phyloP scores from a whole-genome alignment of 306 rosid species.

The Phaseolus lunatus region DNA sequence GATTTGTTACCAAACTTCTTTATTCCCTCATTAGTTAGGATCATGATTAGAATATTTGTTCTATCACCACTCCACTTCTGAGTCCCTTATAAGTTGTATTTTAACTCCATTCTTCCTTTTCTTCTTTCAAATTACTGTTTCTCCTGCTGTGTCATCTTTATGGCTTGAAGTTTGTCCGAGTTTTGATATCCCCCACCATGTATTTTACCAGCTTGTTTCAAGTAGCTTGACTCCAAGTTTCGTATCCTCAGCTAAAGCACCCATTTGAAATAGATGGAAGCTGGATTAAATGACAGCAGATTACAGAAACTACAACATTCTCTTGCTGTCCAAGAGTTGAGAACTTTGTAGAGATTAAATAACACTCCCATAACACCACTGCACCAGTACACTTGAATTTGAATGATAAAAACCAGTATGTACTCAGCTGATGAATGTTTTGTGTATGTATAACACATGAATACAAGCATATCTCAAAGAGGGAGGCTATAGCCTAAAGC shows the following conservation, averaged over 20 bases:
- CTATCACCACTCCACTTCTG: background rate
- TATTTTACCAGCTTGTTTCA: background rate
- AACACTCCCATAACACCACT: background rate
- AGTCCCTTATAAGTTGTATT: background rate
- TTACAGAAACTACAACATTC: background rate
- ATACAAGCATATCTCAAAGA: too few relatives aligned
- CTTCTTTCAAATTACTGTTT: background rate
- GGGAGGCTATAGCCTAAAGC: too few relatives aligned
- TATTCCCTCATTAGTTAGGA: background rate
- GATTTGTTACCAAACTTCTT: background rate
- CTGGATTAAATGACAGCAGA: background rate
- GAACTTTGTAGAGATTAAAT: background rate
- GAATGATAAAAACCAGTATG: too few relatives aligned
- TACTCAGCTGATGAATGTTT: too few relatives aligned
- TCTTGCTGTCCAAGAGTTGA: background rate
- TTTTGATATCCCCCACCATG: background rate
- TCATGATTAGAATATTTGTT: background rate
- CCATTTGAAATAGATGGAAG: background rate
- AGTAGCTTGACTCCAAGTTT: background rate
- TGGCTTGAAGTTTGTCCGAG: background rate
- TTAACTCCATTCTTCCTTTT: background rate
- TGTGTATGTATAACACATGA: too few relatives aligned
- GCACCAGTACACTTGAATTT: background rate
- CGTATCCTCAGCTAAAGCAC: background rate
- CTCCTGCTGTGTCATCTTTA: background rate